phyloP scores from a whole-genome alignment of 2,329 filamentous ascomycete species.

The Exophiala spinifera region DNA sequence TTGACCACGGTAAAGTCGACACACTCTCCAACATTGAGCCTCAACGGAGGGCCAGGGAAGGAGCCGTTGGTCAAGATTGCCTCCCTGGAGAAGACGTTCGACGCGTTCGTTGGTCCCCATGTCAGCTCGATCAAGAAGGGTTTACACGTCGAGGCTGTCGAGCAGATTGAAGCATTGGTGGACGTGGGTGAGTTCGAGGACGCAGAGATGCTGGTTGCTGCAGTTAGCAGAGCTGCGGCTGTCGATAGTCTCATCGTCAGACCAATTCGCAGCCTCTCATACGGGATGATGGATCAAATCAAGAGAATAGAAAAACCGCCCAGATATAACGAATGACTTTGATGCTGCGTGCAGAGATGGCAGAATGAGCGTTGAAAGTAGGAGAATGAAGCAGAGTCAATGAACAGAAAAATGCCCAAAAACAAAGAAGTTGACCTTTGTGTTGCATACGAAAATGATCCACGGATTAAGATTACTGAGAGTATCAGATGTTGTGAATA shows the following conservation, averaged over 20 bases:
- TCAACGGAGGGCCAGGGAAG: slow-evolving; percentile 71
- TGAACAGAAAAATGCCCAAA: no score
- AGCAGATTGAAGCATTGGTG: slow-evolving; percentile 12
- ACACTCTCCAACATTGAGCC: slow-evolving; percentile 69
- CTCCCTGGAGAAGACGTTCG: slow-evolving; percentile 46
- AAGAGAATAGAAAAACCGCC: slow-evolving; percentile 15
- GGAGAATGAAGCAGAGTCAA: no score
- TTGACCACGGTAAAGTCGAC: slow-evolving; percentile 69
- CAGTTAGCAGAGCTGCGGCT: no score
- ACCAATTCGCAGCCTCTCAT: slow-evolving; percentile 13
- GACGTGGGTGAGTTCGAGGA: slow-evolving; percentile 15
- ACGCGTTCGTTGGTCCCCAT: slow-evolving; percentile 36
- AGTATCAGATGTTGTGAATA: neutral
- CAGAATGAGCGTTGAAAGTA: no score
- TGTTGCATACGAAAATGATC: neutral
- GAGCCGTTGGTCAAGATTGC: slow-evolving; percentile 70
- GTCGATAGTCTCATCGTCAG: no score
- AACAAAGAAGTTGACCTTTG: no score
- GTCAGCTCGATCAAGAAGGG: slow-evolving; percentile 35
- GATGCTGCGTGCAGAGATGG: neutral
- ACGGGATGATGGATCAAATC: slow-evolving; percentile 12
- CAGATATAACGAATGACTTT: slow-evolving; percentile 6
- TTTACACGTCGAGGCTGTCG: slow-evolving; percentile 8
- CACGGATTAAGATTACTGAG: neutral
- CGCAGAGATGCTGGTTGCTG: no score